Evolutionary conservation across 257 asterid species (phyloP).

Genomic region (Jaltomata sinuosa): DNA sequence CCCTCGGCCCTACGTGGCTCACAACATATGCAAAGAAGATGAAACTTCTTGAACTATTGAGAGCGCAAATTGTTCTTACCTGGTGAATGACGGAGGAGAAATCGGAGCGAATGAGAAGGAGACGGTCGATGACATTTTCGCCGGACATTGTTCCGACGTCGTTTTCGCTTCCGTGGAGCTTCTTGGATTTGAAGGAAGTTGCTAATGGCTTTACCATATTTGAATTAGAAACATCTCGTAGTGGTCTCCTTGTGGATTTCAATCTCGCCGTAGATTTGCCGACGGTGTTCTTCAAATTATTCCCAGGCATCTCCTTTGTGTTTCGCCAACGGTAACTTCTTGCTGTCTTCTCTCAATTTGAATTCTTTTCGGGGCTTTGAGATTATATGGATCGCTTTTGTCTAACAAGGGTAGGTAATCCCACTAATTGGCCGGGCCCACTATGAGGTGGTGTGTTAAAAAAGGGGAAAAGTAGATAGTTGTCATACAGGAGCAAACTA

Average conservation of each 20-base stretch:
- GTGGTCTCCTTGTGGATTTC: not conserved
- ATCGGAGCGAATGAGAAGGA: constrained; percentile 65
- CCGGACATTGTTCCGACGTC: constrained; percentile 6
- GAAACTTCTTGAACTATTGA: not conserved
- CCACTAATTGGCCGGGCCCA: not conserved
- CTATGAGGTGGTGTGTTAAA: not conserved
- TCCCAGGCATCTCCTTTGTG: not conserved
- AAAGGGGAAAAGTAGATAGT: too few species aligned
- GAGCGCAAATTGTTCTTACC: constrained; percentile 16
- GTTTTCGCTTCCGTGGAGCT: not conserved
- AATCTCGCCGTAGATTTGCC: not conserved
- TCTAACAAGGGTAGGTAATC: not conserved
- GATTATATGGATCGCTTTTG: not conserved
- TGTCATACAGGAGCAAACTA: too few species aligned
- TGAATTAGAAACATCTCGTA: not conserved
- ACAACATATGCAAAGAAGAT: not conserved
- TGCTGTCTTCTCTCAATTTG: not conserved
- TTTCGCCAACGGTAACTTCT: not conserved
- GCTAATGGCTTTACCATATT: constrained; percentile 14
- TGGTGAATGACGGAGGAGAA: constrained; percentile 47
- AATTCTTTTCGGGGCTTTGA: not conserved
- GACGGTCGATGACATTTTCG: constrained; percentile 43
- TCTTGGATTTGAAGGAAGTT: constrained; percentile 11
- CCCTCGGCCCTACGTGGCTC: too few species aligned
- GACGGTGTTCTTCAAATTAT: not conserved